These are phyloP conservation scores for Rosa persica DNA, from an alignment of 306 rosid genomes.

Conservation along the genomic window DNA sequence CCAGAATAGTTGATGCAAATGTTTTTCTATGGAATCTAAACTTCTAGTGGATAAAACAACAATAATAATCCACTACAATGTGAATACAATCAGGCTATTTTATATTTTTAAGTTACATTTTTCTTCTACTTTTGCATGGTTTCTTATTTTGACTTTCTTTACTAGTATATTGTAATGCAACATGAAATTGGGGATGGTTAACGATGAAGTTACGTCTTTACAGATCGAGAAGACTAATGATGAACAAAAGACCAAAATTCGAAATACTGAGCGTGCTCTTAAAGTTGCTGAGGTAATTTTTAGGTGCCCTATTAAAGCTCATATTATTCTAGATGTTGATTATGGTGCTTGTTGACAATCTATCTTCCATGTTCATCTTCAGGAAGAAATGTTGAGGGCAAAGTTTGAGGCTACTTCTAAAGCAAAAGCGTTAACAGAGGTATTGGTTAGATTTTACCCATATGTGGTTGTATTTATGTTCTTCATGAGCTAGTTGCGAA, in stretches of 20 bases:
- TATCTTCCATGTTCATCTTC: slow-evolving; percentile 20
- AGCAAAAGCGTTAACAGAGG: slow-evolving; percentile 67
- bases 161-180: neutral
- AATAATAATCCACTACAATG: neutral
- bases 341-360: slow-evolving; percentile 18
- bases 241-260: slow-evolving; percentile 69
- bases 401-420: slow-evolving; percentile 67
- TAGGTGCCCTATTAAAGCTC: slow-evolving; percentile 18
- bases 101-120: neutral
- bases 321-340: slow-evolving; percentile 30
- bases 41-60: neutral
- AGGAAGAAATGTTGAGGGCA: slow-evolving; percentile 93
- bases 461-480: neutral
- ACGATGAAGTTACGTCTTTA: slow-evolving; percentile 21
- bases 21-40: neutral
- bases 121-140: neutral
- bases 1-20: neutral
- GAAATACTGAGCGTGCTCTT: slow-evolving; percentile 78
- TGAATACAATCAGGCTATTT: neutral
- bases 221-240: slow-evolving; percentile 74
- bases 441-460: slow-evolving; percentile 23
- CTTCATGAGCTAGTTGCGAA: neutral
- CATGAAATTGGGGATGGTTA: slow-evolving; percentile 22
- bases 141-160: neutral
- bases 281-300: slow-evolving; percentile 85